Conservation (phyloP, 1,284 basidiomycete genomes). For the Peniophora sp. region DNA sequence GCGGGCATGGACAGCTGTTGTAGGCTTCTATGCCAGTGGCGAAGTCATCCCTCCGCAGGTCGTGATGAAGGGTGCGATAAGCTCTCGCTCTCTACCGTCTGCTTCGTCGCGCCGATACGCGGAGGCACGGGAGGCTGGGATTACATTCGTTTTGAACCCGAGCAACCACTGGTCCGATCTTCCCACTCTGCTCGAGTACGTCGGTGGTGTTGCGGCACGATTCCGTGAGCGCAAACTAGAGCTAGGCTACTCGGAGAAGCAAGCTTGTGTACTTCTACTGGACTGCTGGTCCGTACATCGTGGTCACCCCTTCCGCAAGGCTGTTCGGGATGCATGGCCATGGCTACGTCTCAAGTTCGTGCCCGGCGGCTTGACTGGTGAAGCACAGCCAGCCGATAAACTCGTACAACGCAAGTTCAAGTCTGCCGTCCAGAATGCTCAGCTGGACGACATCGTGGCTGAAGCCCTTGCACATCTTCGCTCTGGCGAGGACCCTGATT, state of each 20-base stretch:
- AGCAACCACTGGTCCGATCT: conserved; percentile 31
- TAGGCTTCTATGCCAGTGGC: conserved; percentile 20
- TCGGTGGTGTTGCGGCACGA: conserved; percentile 24
- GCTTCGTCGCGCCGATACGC: conserved; percentile 9
- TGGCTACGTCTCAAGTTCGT: conserved; percentile 16
- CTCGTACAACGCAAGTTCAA: conserved; percentile 19
- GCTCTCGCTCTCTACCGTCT: conserved; percentile 15
- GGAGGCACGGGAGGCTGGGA: conserved; percentile 17
- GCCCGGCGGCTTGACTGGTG: conserved; percentile 16
- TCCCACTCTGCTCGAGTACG: conserved; percentile 24
- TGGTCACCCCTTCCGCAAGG: conserved; percentile 21
- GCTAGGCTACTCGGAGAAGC: conserved; percentile 15
- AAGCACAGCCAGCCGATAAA: conserved; percentile 18
- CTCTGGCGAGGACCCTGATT: conserved; percentile 2
- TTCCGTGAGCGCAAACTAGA: conserved; percentile 14
- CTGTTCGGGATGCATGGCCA: conserved; percentile 16
- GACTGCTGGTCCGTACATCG: conserved; percentile 32
- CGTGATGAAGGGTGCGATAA: conserved; percentile 19
- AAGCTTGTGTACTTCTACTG: conserved; percentile 20
- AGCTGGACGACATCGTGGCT: conserved; percentile 9
- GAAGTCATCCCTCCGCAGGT: conserved; percentile 23
- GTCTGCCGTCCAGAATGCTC: conserved; percentile 11
- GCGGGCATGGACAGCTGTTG: conserved; percentile 25
- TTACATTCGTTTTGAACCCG: conserved; percentile 20
- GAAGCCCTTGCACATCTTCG: conserved; percentile 12